These are phyloP conservation scores for Xylaria nigripes DNA, from an alignment of 495 filamentous ascomycete species.

Conservation along the genomic window DNA sequence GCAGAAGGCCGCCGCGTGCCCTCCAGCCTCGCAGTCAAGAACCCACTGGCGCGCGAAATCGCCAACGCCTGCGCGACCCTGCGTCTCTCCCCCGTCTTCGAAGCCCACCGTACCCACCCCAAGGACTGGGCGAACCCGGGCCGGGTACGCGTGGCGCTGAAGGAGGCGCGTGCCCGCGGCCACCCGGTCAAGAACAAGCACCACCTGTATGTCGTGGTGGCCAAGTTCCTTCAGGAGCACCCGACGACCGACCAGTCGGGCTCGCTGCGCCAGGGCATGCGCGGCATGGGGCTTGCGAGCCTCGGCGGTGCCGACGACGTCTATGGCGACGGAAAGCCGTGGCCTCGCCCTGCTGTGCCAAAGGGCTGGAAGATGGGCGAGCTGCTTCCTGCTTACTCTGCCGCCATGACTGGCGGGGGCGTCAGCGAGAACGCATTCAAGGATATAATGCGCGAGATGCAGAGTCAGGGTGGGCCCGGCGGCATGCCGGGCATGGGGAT, in stretches of 20 bases:
- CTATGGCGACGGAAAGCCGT: conserved; percentile 40
- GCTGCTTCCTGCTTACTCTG: conserved; percentile 76
- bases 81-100: conserved; percentile 68
- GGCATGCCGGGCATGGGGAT: conserved; percentile 39
- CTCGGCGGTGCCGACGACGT: conserved; percentile 41
- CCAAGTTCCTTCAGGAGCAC: conserved; percentile 62
- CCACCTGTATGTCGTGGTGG: conserved; percentile 73
- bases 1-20: conserved; percentile 73
- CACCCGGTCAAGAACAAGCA: conserved; percentile 71
- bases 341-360: conserved; percentile 66
- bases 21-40: conserved; percentile 60
- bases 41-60: conserved; percentile 85
- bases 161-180: conserved; percentile 32
- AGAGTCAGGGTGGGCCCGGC: conserved; percentile 41
- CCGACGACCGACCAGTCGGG: conserved; percentile 62
- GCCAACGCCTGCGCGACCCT: conserved; percentile 71
- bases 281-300: conserved; percentile 55
- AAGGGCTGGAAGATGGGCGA: conserved; percentile 85
- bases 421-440: conserved; percentile 94
- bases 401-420: conserved; percentile 85
- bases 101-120: conserved; percentile 86
- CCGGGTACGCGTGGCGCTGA: conserved; percentile 69
- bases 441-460: conserved; percentile 97
- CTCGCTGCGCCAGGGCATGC: conserved; percentile 41
- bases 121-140: conserved; percentile 98